These are phyloP conservation scores for Ceratocystis harringtonii DNA, from an alignment of 2,329 filamentous ascomycete species.

Conservation along the genomic window DNA sequence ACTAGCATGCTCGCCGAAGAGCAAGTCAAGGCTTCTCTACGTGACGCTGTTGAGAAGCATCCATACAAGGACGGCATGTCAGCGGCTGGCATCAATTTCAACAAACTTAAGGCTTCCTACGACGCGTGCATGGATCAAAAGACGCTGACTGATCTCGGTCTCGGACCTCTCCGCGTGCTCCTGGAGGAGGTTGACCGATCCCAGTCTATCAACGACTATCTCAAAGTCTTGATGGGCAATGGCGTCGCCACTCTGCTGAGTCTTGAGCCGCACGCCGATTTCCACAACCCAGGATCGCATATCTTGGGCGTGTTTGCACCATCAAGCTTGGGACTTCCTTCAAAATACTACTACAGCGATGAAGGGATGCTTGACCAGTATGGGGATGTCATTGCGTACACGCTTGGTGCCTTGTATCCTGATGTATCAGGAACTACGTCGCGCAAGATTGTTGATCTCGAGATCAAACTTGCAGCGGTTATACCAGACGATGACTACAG, in stretches of 20 bases:
- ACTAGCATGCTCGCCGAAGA: conserved; percentile 49
- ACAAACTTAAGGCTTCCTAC: conserved; percentile 49
- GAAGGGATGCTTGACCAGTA: conserved; percentile 39
- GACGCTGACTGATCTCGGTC: conserved; percentile 38
- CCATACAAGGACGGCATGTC: conserved; percentile 30
- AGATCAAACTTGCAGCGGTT: conserved; percentile 44
- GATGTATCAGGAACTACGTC: conserved; percentile 28
- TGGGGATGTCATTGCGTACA: conserved; percentile 22
- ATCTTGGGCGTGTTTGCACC: conserved; percentile 30
- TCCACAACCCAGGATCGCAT: conserved; percentile 27
- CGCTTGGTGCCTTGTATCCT: conserved; percentile 24
- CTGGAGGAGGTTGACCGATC: conserved; percentile 33
- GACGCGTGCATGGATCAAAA: conserved; percentile 50
- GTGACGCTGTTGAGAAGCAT: conserved; percentile 45
- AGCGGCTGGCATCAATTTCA: conserved; percentile 45
- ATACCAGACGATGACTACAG: conserved; percentile 43
- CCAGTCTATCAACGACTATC: conserved; percentile 27
- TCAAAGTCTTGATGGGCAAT: conserved; percentile 32
- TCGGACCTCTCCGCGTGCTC: conserved; percentile 40
- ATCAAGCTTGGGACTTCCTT: conserved; percentile 42
- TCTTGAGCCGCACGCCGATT: conserved; percentile 29
- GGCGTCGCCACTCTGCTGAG: conserved; percentile 29
- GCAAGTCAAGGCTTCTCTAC: conserved; percentile 41
- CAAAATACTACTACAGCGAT: conserved; percentile 46
- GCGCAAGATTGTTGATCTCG: conserved; percentile 36